Conservation (phyloP, 495 filamentous ascomycete species). For the Massariosphaeria phaeospora region DNA sequence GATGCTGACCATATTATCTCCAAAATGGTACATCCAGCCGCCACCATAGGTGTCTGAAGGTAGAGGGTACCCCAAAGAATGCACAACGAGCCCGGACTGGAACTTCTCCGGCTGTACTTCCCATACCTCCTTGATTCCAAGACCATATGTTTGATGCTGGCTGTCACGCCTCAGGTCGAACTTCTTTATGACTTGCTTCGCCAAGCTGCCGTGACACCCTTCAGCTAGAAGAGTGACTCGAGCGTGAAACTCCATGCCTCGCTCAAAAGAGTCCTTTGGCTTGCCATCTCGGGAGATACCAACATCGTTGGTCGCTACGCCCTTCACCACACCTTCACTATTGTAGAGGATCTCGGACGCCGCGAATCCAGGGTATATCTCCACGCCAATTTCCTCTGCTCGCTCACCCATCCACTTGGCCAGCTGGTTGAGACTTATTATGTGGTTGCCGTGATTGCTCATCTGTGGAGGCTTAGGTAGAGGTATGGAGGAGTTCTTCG, state of each 20-base stretch:
- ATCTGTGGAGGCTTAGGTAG: constrained; percentile 92
- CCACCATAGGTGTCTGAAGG: constrained; percentile 89
- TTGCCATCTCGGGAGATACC: constrained; percentile 76
- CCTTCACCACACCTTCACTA: constrained; percentile 79
- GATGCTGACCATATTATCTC: constrained; percentile 91
- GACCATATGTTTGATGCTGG: constrained; percentile 88
- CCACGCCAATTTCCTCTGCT: constrained; percentile 96
- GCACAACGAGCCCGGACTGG: constrained; percentile 73
- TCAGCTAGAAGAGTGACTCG: constrained; percentile 90
- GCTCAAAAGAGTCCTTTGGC: constrained; percentile 85
- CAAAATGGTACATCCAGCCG: constrained; percentile 98
- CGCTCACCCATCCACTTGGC: constrained; percentile 92
- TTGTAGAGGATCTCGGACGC: constrained; percentile 89
- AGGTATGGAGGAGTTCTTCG: constrained; percentile 70
- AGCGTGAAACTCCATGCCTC: constrained; percentile 98
- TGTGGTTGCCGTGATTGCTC: constrained; percentile 97
- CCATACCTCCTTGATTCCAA: constrained; percentile 97
- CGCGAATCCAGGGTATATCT: constrained; percentile 94
- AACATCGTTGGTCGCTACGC: constrained; percentile 94
- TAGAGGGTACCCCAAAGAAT: constrained; percentile 92
- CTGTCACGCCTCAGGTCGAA: constrained; percentile 86
- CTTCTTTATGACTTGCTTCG: constrained; percentile 92
- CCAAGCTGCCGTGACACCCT: constrained; percentile 93
- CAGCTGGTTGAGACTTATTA: constrained; percentile 89
- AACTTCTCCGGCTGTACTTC: constrained; percentile 93